Percentiles rank a stretch among this genome's conserved stretches.
Conservation (phyloP, 1,284 basidiomycete species). For the Fomitopsis schrenkii region DNA sequence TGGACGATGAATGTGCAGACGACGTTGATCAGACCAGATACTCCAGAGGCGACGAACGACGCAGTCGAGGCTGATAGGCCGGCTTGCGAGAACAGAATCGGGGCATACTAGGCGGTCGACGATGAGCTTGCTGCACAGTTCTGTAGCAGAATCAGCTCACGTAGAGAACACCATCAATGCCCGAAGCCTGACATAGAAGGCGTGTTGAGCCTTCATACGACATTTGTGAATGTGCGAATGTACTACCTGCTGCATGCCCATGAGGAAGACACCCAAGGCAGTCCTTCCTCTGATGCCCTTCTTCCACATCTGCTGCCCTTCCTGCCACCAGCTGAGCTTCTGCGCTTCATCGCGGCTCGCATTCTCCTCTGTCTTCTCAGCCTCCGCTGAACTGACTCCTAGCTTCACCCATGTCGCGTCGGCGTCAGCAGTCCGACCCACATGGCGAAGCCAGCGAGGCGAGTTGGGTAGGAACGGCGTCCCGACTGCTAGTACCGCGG, state of each 20-base stretch:
- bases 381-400: constrained; percentile 26
- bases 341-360: constrained; percentile 19
- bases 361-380: constrained; percentile 27
- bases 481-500: constrained; percentile 38
- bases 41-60: constrained; percentile 48
- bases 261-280: constrained; percentile 41
- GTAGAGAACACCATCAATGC: constrained; percentile 35
- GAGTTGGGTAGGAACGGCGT: constrained; percentile 49
- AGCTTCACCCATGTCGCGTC: constrained; percentile 27
- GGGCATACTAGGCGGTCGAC: constrained; percentile 39
- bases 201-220: neutral
- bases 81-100: constrained; percentile 47
- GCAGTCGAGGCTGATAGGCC: constrained; percentile 41
- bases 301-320: constrained; percentile 24
- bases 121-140: neutral
- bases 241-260: constrained; percentile 42
- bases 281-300: constrained; percentile 34
- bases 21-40: constrained; percentile 47
- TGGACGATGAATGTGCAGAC: constrained; percentile 38
- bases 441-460: constrained; percentile 45
- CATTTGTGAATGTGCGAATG: neutral
- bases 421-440: constrained; percentile 39
- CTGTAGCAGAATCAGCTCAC: constrained; percentile 9
- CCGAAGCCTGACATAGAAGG: constrained; percentile 19
- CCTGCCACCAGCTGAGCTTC: constrained; percentile 5